Evolutionary conservation across 345 rosid species (phyloP).

Genomic region (Nasturtium officinale): DNA sequence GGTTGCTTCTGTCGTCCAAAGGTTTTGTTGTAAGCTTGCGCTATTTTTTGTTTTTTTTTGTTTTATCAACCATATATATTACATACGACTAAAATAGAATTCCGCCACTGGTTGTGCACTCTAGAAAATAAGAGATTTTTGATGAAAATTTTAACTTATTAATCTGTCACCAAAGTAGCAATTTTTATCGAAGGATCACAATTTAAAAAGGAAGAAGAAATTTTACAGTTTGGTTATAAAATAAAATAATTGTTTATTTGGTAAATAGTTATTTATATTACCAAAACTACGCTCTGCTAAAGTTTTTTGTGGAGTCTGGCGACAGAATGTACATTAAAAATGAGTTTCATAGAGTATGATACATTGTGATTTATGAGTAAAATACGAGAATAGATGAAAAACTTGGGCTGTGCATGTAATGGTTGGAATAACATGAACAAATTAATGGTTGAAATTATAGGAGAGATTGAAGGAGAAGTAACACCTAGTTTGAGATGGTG

Average conservation of each 20-base stretch:
- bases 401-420: not conserved
- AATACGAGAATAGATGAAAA: not conserved
- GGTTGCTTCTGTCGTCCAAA: not conserved
- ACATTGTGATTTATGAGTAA: not conserved
- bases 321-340: not conserved
- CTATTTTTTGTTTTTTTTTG: not conserved
- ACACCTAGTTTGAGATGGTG: not conserved
- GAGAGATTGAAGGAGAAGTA: not conserved
- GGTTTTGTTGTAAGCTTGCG: not conserved
- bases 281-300: not conserved
- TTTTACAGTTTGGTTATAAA: not conserved
- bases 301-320: not conserved
- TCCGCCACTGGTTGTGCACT: not conserved
- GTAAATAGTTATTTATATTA: no score
- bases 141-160: not conserved
- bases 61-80: not conserved
- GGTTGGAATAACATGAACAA: not conserved
- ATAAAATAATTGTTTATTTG: not conserved
- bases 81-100: not conserved
- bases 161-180: not conserved
- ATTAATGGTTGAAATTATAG: not conserved
- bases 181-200: not conserved
- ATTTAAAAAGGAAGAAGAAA: no score
- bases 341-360: not conserved
- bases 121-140: not conserved